Conservation (phyloP, 495 filamentous ascomycete genomes). For the Gamarada debralockiae region DNA sequence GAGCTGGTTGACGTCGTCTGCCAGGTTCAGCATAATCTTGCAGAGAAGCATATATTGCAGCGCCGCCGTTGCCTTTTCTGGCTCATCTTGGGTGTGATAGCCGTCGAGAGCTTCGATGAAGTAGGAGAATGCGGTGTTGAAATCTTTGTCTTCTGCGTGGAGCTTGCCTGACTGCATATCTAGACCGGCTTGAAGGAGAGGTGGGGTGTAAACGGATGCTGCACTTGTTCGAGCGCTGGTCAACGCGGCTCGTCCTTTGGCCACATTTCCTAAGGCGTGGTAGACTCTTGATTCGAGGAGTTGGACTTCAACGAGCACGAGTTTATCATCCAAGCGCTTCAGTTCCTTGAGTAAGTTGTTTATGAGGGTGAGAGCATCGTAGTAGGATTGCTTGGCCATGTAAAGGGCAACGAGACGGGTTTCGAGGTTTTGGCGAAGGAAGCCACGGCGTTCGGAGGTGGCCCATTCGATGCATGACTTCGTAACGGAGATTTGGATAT, state of each 20-base stretch:
- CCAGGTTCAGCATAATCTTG: constrained; percentile 98
- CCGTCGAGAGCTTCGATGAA: constrained; percentile 99
- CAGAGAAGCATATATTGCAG: constrained; percentile 99
- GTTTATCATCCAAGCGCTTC: constrained; percentile 97
- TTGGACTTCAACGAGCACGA: constrained; percentile 98
- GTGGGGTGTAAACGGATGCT: constrained; percentile 94
- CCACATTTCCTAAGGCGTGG: constrained; percentile 92
- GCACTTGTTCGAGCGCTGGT: constrained; percentile 92
- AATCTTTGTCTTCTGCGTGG: constrained; percentile 97
- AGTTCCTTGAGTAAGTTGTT: constrained; percentile 92
- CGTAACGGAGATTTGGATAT: constrained; percentile 88
- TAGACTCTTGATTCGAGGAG: constrained; percentile 95
- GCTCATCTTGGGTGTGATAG: constrained; percentile 88
- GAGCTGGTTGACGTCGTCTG: constrained; percentile 89
- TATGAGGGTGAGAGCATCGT: constrained; percentile 94
- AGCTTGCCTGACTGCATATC: constrained; percentile 99
- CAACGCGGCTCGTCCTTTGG: constrained; percentile 92
- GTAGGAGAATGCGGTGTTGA: constrained; percentile 96
- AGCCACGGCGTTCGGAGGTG: constrained; percentile 83
- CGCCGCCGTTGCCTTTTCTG: constrained; percentile 78
- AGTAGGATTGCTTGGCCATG: constrained; percentile 94
- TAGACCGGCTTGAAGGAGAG: constrained; percentile 88
- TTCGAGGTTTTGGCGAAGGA: constrained; percentile 97
- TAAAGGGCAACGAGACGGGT: constrained; percentile 89
- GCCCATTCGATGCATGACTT: constrained; percentile 99